A percentile compares a stretch with the other conserved stretches of the same genome.
Evolutionary conservation across 352 stramenopile genomes (phyloP).

Genomic region (Phytophthora pini): DNA sequence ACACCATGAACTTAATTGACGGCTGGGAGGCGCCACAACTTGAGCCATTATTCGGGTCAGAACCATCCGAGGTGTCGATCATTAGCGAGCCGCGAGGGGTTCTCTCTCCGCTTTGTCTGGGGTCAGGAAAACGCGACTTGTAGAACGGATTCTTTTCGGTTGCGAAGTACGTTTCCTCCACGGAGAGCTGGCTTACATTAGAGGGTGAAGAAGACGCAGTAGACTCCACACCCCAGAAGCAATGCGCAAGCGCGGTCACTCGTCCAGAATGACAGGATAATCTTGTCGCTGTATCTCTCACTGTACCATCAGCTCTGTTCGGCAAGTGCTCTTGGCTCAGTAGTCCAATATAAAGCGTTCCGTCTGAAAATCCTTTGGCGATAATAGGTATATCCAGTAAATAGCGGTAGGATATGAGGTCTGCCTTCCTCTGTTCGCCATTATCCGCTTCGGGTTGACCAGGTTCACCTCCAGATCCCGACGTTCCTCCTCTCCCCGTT

Average conservation of each 20-base stretch:
- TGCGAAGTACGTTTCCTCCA: conserved; percentile 36
- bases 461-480: conserved; percentile 7
- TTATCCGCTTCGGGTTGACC: conserved; percentile 8
- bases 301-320: conserved; percentile 4
- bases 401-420: conserved; percentile 30
- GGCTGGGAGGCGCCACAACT: background rate
- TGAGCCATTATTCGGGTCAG: background rate
- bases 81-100: conserved; percentile 3
- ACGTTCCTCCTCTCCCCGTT: conserved; percentile 13
- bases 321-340: conserved; percentile 34
- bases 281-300: conserved; percentile 12
- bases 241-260: conserved; percentile 60
- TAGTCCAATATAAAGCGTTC: conserved; percentile 40
- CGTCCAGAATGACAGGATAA: conserved; percentile 48
- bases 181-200: conserved; percentile 6
- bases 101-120: conserved; percentile 31
- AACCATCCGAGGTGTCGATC: background rate
- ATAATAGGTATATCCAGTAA: conserved; percentile 71
- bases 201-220: background rate
- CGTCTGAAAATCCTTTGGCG: conserved; percentile 56
- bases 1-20: conserved; percentile 70
- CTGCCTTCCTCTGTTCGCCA: conserved; percentile 2
- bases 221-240: conserved; percentile 36
- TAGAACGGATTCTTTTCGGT: conserved; percentile 74
- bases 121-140: conserved; percentile 49